Base-by-base conservation (phyloP, 495 filamentous ascomycete genomes). In the Barbatosphaeria neglecta region DNA sequence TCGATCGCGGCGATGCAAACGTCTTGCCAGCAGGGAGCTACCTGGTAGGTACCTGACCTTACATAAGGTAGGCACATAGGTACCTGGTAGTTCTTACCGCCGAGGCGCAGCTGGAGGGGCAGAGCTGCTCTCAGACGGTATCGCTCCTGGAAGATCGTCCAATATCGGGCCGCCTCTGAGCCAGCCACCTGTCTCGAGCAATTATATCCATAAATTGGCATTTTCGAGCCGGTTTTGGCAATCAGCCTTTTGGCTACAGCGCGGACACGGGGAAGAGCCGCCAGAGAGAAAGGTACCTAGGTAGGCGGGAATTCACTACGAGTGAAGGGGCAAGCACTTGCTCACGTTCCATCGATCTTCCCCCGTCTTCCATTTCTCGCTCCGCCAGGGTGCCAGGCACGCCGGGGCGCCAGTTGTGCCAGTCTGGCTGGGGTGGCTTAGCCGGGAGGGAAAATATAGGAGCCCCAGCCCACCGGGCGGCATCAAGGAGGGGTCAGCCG, bases 261-360 rank as follows among this genome's bases (percentile, higher is more conserved):
- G n/a, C 11, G 20, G 6, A 23, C 39, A 5, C 2, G 4, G 13
- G 20, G 39, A 24, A 11, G n/a, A 2, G 3, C 20, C 3, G 20
- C 3, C 15, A 1, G 13, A 24, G 20, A 22, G 39, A 41, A 11
- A n/a, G 20, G 22, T 2, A 23, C 16, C 6, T 24, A 4, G 10
- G 20, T 15, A 41, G 37, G 23, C 38, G 49, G 37, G 45, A 46
- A 41, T n/a, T n/a, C n/a, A n/a, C n/a, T n/a, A n/a, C n/a, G n/a
- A n/a, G n/a, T n/a, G n/a, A n/a, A n/a, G n/a, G n/a, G n/a, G n/a
- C n/a, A n/a, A n/a, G n/a, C n/a, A n/a, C n/a, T n/a, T n/a, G n/a
- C n/a, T n/a, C n/a, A n/a, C n/a, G n/a, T 4, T 25, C 24, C 13
- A 35, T 35, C 31, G 31, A 35, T 35, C 31, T n/a, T n/a, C 31